These are phyloP conservation scores for Neofusicoccum parvum DNA, from an alignment of 2,329 filamentous ascomycete genomes.

Conservation along the genomic window DNA sequence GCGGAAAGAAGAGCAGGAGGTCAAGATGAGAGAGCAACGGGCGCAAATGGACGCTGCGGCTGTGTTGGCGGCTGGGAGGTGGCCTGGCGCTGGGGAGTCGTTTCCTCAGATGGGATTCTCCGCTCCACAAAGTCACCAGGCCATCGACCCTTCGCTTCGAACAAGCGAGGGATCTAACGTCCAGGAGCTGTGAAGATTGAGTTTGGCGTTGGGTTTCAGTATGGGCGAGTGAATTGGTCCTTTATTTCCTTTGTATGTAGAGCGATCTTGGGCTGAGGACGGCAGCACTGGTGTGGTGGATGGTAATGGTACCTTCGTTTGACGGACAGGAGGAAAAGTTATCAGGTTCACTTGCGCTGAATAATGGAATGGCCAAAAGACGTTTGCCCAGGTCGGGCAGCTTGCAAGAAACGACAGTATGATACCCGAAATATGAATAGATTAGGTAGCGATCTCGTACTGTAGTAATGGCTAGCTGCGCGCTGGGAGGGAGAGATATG, in stretches of 20 bases:
- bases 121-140: not conserved
- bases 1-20: conserved; percentile 18
- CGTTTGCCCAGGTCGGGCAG: not conserved
- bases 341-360: not conserved
- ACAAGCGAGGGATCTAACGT: not conserved
- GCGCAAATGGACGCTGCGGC: conserved; percentile 20
- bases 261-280: not conserved
- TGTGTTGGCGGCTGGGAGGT: conserved; percentile 15
- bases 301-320: conserved; percentile 10
- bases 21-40: conserved; percentile 9
- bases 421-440: conserved; percentile 21
- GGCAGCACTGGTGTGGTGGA: not conserved
- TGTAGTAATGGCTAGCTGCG: not conserved
- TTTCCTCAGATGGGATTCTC: conserved; percentile 13
- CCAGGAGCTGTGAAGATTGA: not conserved
- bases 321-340: not conserved
- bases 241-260: not conserved
- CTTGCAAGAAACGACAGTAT: conserved; percentile 17
- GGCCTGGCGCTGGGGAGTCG: conserved; percentile 1
- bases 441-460: conserved; percentile 16
- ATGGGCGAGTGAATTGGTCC: not conserved
- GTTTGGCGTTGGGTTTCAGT: not conserved
- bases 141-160: conserved; percentile 17
- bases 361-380: not conserved
- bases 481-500: not conserved